Evolutionary conservation across 2,329 filamentous ascomycete species (phyloP).

Genomic region (Arthroderma sp.): DNA sequence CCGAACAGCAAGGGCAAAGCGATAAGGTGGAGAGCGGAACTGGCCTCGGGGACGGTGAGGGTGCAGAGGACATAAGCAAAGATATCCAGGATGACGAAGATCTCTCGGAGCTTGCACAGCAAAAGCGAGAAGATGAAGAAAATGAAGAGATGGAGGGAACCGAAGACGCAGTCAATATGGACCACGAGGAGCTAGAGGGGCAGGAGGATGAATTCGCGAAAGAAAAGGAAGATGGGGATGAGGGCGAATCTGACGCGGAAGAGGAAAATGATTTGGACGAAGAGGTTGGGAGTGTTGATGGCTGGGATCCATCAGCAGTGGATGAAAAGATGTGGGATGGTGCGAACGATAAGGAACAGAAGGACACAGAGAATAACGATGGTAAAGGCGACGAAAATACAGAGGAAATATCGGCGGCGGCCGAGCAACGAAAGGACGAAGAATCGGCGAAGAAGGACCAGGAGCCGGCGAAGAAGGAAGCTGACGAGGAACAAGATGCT

Average conservation of each 20-base stretch:
- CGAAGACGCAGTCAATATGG: slow-evolving; percentile 43
- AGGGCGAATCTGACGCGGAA: slow-evolving; percentile 49
- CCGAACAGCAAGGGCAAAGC: slow-evolving; percentile 55
- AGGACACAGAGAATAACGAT: slow-evolving; percentile 61
- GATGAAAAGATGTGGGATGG: slow-evolving; percentile 99
- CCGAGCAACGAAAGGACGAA: slow-evolving; percentile 43
- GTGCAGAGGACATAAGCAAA: slow-evolving; percentile 94
- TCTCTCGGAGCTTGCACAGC: slow-evolving; percentile 77
- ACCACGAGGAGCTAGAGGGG: slow-evolving; percentile 81
- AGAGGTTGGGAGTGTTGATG: slow-evolving; percentile 80
- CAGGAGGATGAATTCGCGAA: slow-evolving; percentile 53
- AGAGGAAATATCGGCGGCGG: slow-evolving; percentile 50
- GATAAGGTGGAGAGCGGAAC: slow-evolving; percentile 84
- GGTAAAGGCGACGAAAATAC: slow-evolving; percentile 39
- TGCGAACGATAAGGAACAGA: slow-evolving; percentile 50
- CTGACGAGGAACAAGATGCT: slow-evolving; percentile 31
- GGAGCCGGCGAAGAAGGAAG: slow-evolving; percentile 48
- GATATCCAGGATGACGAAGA: slow-evolving; percentile 92
- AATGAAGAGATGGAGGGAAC: slow-evolving; percentile 35
- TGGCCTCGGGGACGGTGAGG: slow-evolving; percentile 87
- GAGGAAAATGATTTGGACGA: slow-evolving; percentile 65
- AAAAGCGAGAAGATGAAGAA: slow-evolving; percentile 45
- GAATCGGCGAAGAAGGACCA: slow-evolving; percentile 50
- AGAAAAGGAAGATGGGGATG: slow-evolving; percentile 45
- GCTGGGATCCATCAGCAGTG: slow-evolving; percentile 75